Evolutionary conservation across 1,284 basidiomycete species (phyloP), one percentile per base, ranked within the genome.

Genomic region (Ganoderma lucidum): DNA sequence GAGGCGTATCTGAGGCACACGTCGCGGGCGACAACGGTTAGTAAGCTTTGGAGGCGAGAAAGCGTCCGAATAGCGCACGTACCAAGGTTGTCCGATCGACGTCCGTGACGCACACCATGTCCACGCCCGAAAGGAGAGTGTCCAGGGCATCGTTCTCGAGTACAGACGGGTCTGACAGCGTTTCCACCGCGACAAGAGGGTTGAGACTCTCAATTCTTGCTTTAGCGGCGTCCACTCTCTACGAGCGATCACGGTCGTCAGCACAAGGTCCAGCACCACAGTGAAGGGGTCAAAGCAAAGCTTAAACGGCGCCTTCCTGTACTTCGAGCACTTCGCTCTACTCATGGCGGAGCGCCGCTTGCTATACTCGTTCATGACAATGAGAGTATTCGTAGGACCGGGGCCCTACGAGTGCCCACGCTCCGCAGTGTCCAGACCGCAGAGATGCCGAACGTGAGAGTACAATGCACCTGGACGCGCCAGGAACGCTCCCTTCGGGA

Each of bases 171-270:
- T 87, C 81, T 28, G 91, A 84, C 61, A 92, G 77, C 15, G 89
- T 90, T 73, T 93, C 87, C 70, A 99, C 88, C 53, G 86, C 85
- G 72, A 99, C 97, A 61, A 97, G 90, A 48, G 97, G 96, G 78
- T 99, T 99, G 58, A 99, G 86, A 67, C 90, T 92, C 78, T 94
- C 91, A 67, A 99, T 93, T 75, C 95, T 90, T 17, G 90, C 82
- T 78, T 93, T 93, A 35, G 96, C 96, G 55, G 90, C 94, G 71
- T 93, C 88, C 35, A 96, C 93, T 77, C 93, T 88, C 96, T 98
- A 80, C 69, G 73, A 71, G 68, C 71, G 15, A 64, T 35, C 35
- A 15, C 65, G 12, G n/a, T 42, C n/a, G 65, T 74, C 56, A 73
- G 70, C 35, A 74, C 80, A n/a, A 51, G 2, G 58, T 9, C 58